Percentiles rank a stretch among this genome's conserved stretches.
These are phyloP conservation scores for Penicillium sp. DNA, from an alignment of 2,329 filamentous ascomycete genomes.

Conservation along the genomic window DNA sequence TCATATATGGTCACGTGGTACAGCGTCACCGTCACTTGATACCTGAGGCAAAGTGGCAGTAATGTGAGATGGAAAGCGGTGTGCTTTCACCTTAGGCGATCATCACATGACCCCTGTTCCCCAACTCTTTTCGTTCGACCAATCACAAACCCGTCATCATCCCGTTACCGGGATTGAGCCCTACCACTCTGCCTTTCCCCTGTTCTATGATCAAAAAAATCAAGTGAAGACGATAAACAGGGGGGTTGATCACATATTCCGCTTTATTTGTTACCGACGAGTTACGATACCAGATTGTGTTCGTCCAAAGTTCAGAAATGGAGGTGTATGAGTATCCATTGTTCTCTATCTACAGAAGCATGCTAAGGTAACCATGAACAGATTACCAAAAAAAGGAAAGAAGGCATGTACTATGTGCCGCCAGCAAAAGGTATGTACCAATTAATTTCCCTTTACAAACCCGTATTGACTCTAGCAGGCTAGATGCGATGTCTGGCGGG, in stretches of 20 bases:
- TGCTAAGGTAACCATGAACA: constrained; percentile 18
- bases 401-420: constrained; percentile 47
- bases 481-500: constrained; percentile 43
- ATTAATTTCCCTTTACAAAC: neutral
- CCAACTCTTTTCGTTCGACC: neutral
- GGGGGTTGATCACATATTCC: neutral
- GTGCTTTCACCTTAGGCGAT: fast-evolving
- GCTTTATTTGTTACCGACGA: neutral
- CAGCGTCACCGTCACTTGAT: fast-evolving
- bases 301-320: neutral
- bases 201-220: neutral
- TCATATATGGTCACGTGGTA: neutral
- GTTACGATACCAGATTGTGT: neutral
- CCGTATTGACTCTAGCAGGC: constrained; percentile 24
- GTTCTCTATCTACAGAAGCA: neutral
- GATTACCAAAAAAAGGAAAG: constrained; percentile 33
- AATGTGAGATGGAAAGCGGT: neutral
- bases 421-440: constrained; percentile 43
- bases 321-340: constrained; percentile 12
- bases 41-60: neutral
- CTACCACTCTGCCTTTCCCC: neutral
- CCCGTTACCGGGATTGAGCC: constrained; percentile 9
- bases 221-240: neutral
- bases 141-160: constrained; percentile 4
- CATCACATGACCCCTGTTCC: neutral